These are phyloP conservation scores for Eurotiales sp. DNA, from an alignment of 2,329 filamentous ascomycete genomes.

Conservation along the genomic window DNA sequence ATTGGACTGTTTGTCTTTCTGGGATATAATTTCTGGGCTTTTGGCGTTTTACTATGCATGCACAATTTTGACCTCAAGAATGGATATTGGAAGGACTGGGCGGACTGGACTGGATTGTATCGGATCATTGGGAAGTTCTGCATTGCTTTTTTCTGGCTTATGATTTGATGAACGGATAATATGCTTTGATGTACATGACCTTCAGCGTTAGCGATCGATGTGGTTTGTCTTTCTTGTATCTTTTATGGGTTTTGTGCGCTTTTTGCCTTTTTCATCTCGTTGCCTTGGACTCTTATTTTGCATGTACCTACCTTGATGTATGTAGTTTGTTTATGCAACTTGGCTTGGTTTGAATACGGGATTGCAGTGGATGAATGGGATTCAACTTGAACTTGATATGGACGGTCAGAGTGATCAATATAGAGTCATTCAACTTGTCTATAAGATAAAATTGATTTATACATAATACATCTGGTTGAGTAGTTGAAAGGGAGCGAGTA, in stretches of 20 bases:
- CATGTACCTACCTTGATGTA: not conserved
- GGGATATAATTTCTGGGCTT: not conserved
- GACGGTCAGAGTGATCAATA: too few species aligned
- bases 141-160: not conserved
- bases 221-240: slow-evolving; percentile 12
- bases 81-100: not conserved
- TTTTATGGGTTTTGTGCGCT: slow-evolving; percentile 19
- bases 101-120: not conserved
- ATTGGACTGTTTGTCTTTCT: not conserved
- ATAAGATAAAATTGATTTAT: too few species aligned
- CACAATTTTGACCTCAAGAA: not conserved
- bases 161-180: not conserved
- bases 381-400: too few species aligned
- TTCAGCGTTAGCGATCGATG: slow-evolving; percentile 10
- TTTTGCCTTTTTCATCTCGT: too few species aligned
- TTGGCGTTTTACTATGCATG: slow-evolving; percentile 2
- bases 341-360: not conserved
- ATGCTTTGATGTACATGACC: slow-evolving; percentile 11
- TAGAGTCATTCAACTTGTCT: too few species aligned
- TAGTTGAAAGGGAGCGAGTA: too few species aligned
- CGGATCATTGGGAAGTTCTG: slow-evolving; percentile 2
- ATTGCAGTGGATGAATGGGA: not conserved
- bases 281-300: not conserved
- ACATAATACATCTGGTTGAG: too few species aligned
- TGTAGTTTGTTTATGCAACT: not conserved